phyloP scores from a whole-genome alignment of 805 yeast species.

The Saturnispora besseyi region DNA sequence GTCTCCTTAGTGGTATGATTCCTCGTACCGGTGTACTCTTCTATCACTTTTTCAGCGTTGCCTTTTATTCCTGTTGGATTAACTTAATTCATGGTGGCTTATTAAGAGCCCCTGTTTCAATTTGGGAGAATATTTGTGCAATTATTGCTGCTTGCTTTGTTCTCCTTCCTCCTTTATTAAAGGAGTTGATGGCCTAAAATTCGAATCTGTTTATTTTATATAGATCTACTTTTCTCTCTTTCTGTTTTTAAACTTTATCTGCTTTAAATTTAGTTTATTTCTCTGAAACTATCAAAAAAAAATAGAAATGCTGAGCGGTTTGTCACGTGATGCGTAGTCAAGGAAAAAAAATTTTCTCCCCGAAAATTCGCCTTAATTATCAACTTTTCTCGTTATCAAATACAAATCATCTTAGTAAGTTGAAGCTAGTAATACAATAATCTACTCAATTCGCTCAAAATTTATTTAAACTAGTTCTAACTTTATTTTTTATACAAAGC shows the following conservation, averaged over 20 bases:
- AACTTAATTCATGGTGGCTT: slow-evolving; percentile 63
- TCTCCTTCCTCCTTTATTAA: slow-evolving; percentile 63
- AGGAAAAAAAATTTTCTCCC: neutral
- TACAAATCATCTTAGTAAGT: neutral
- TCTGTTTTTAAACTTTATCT: neutral
- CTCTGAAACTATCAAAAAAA: too few species aligned
- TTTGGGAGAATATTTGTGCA: slow-evolving; percentile 59
- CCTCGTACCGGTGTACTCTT: slow-evolving; percentile 70
- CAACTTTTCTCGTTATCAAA: neutral
- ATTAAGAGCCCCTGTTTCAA: slow-evolving; percentile 56
- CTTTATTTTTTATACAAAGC: neutral
- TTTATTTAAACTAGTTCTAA: neutral
- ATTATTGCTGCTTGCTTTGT: slow-evolving; percentile 67
- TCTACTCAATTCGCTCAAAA: neutral
- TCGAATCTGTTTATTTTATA: neutral
- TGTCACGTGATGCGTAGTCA: neutral
- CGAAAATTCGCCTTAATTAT: neutral
- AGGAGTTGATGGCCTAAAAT: slow-evolving; percentile 7
- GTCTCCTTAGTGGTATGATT: slow-evolving; percentile 70
- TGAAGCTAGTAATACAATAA: neutral
- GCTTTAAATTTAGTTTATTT: neutral
- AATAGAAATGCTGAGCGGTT: neutral
- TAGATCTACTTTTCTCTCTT: neutral
- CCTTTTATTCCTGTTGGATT: slow-evolving; percentile 67
- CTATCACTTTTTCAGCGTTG: slow-evolving; percentile 84